Conservation (phyloP, 1,284 basidiomycete genomes). For the Ceratobasidium sp. region DNA sequence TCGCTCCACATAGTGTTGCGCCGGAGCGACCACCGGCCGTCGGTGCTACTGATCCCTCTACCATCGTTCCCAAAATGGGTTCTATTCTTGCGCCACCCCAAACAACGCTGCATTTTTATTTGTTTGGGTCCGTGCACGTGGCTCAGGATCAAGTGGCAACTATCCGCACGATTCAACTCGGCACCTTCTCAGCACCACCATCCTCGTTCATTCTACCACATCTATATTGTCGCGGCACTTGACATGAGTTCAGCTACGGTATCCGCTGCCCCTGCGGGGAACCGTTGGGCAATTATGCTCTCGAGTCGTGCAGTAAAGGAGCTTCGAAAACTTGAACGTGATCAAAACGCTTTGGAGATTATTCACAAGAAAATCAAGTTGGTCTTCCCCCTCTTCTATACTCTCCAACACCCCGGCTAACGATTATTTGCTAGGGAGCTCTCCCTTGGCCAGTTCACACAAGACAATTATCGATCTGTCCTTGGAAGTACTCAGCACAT, state of each 20-base stretch:
- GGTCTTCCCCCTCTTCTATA: background rate
- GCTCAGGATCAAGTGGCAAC: conserved; percentile 21
- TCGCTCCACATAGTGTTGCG: no score
- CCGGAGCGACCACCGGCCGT: no score
- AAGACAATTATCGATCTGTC: conserved; percentile 10
- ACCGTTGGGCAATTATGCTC: conserved; percentile 28
- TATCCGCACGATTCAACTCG: background rate
- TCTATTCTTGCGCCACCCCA: no score
- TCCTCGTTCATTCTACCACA: background rate
- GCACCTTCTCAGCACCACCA: background rate
- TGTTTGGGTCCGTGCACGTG: no score
- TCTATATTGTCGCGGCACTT: background rate
- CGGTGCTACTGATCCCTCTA: no score
- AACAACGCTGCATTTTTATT: no score
- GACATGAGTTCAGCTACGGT: background rate
- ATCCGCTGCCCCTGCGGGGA: background rate
- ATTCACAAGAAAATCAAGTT: conserved; percentile 34
- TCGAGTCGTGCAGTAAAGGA: conserved; percentile 13
- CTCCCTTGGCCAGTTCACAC: background rate
- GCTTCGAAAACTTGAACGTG: conserved; percentile 12
- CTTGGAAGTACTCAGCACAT: conserved; percentile 19
- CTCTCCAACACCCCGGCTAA: background rate
- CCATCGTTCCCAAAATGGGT: no score
- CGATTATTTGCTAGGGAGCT: conserved; percentile 1
- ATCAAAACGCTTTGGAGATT: conserved; percentile 25